Evolutionary conservation across 805 yeast species (phyloP), one percentile per base, ranked within the genome.

Genomic region (Brettanomyces custersianus): DNA sequence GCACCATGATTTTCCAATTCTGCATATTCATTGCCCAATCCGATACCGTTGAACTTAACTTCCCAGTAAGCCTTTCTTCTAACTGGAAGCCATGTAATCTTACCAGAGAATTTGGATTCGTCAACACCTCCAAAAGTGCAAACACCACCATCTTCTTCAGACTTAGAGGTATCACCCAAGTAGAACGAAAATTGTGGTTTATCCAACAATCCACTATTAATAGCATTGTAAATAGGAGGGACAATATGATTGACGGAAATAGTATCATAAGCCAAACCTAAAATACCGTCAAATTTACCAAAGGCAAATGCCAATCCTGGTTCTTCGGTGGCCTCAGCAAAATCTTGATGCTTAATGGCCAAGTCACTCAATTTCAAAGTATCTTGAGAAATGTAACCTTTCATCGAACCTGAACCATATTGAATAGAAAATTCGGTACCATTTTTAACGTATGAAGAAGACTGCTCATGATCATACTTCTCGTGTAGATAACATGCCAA

Each of bases 1-100:
- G 96, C 98, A 60, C 98, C 98, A 43, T 87, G 79, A 54, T 66
- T 67, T 48, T 71, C 74, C 54, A 92, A 75, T 49, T 70, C 74
- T 34, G 97, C 96, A 54, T 73, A 83, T 65, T 92, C 95, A 48
- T 82, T 83, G 53, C 98, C 98, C 44, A 92, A 72, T 30, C 88
- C 84, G 58, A 92, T 70, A 49, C 95, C 88, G 50, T 86, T 86
- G 49, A 92, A 81, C 49, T 80, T 75, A 41, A 92, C 98, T 71
- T 92, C 98, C 98, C 98, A 92, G 75, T 92, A 92, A 23, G 97
- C 98, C 78, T 88, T 87, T 74, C 98, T 85, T 71, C 98, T 86
- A 43, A 92, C 94, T 40, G 98, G 98, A 63, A 92, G 74, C 87
- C 94, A 87, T 36, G 90, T 83, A 53, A 92, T 72, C 48, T 90